Base-by-base conservation (phyloP, 208 protist genomes). In the Trypanosoma cruzi region DNA sequence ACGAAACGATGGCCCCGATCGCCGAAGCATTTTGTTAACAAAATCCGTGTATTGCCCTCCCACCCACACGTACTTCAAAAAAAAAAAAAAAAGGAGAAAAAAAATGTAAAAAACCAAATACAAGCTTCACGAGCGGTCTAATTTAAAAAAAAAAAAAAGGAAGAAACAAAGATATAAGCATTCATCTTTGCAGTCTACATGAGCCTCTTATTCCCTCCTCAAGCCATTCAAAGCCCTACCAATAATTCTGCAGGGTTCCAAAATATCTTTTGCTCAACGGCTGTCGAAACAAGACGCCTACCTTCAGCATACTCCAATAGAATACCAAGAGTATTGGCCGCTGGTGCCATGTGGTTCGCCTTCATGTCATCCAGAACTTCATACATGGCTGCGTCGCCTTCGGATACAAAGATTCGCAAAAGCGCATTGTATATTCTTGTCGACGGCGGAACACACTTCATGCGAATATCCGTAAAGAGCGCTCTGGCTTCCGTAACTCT, bases 281-380 rank as follows among this genome's bases (percentile, higher is more conserved):
- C 68, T 40, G 75, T 65, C 0, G 70, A 54, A 22, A 97, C 58
- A 0, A 83, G 55, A 8, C 78, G 52, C 13, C 89, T 71, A 2
- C 93, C 89, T 16, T 81, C 70, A 7, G 81, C 49, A 18, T 71
- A 82, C 28, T 79, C 60, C 22, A 96, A 72, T 52, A 97, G 84
- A 34, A 94, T 84, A 13, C 80, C 84, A 52, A 96, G 70, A 4
- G 94, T 96, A 36, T 54, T 87, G 2, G 89, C 79, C 24, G 63
- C 76, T 2, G 86, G 73, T 1, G 79, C 62, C 18, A 96, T 62
- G 42, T 79, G 37, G 40, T 89, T 84, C 18, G 73, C 54, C 31
- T 87, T 86, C 94, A 97, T 97, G 49, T 95, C 82, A 8, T 68
- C 68, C 18, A 97, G 68, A 26, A 97, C 89, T 20, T 87, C 84